These are phyloP conservation scores for Ogataea populi-albae DNA, from an alignment of 805 yeast species.

Conservation along the genomic window DNA sequence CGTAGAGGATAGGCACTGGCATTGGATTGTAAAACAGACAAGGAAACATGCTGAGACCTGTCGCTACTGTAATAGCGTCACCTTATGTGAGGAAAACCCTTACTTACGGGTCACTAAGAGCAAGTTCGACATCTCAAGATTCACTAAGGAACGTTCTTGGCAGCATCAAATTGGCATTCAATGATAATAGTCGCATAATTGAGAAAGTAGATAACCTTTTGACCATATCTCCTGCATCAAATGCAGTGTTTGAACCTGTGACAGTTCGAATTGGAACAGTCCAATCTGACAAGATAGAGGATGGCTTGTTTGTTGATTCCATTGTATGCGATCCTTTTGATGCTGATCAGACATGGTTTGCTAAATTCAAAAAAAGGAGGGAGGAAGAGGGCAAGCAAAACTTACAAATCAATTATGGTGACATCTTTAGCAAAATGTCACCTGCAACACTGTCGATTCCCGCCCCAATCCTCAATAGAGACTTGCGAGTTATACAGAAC, in stretches of 20 bases:
- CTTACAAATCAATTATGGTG: constrained; percentile 15
- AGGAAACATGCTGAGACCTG: no score
- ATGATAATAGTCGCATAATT: no score
- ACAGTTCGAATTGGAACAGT: constrained; percentile 29
- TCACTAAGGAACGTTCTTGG: no score
- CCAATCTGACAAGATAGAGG: constrained; percentile 19
- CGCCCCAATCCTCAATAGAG: constrained; percentile 31
- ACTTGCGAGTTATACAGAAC: constrained; percentile 28
- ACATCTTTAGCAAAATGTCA: constrained; percentile 6
- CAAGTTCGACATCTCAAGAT: no score
- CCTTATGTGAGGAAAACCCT: no score
- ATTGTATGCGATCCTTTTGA: constrained; percentile 32
- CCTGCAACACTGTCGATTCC: constrained; percentile 20
- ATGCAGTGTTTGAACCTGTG: constrained; percentile 17
- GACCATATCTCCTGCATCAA: constrained; percentile 11
- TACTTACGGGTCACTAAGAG: no score
- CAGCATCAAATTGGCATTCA: no score
- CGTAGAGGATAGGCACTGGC: no score
- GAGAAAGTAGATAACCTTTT: constrained; percentile 17
- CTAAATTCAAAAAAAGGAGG: constrained; percentile 8
- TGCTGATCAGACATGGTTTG: constrained; percentile 21
- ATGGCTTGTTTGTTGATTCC: constrained; percentile 25
- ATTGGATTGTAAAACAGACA: no score
- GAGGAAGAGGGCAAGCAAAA: constrained; percentile 6
- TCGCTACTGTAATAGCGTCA: no score